Evolutionary conservation across 805 yeast genomes (phyloP), one percentile per base, ranked within the genome.

Genomic region (Ogataea zsoltii): DNA sequence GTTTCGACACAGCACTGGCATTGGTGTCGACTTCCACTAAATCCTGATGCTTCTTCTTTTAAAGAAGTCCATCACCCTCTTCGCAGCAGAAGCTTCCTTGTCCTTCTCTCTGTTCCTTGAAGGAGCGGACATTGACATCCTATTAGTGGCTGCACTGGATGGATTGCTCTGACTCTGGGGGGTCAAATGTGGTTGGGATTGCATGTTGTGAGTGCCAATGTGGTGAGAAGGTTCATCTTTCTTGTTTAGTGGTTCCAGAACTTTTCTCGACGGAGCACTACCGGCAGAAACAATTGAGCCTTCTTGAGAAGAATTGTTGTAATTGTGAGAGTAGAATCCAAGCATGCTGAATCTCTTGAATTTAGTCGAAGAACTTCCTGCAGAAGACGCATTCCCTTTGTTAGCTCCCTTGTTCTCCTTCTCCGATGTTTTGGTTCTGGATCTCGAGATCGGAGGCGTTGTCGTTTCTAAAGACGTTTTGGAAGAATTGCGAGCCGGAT

Each of bases 61-160:
- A 70, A 85, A 84, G 62, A 85, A 85, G 62, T 84, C 91, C 76
- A 85, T 79, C 9, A 85, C 90, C 56, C 80, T 81, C 60, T 82
- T 80, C 4, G 94, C 89, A 2, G 94, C 84, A 38, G 90, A 82
- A 16, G 82, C 80, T 54, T 82, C 88, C 54, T 76, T 80, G 50
- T 70, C 63, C 31, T 44, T 46, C n/a, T 45, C 49, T 17, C 36
- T 36, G 15, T 15, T 2, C 34, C 45, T 35, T 30, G 48, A 25
- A 32, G 46, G 41, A 3, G 43, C 49, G 7, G 47, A 44, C 46
- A 48, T 49, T 26, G 60, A 52, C 42, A 69, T 57, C 49, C 64
- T 66, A 41, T 66, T 57, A 10, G 73, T 63, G 4, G 71, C 63
- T 17, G 60, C 49, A 7, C 69, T 62, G 35, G 62, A 55, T 19